phyloP scores from a whole-genome alignment of 176 grass and related monocot genomes.

The Tuctoria greenei region DNA sequence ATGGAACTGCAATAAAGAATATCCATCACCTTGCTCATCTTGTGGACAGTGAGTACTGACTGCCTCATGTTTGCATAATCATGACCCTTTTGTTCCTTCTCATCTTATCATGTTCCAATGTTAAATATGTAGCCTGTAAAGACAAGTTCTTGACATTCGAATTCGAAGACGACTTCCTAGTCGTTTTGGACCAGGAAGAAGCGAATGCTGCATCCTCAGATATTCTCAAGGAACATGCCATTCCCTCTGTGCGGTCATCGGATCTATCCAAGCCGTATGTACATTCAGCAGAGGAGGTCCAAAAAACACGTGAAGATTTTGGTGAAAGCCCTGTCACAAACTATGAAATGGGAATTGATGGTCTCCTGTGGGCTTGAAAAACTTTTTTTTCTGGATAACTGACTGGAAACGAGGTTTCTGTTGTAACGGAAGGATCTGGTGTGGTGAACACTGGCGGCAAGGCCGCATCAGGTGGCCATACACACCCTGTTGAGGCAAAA shows the following conservation, averaged over 20 bases:
- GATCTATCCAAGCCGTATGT: conserved; percentile 66
- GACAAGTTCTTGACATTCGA: conserved; percentile 96
- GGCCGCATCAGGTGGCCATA: background rate
- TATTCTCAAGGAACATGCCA: conserved; percentile 86
- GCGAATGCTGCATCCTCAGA: conserved; percentile 48
- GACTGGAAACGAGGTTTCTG: background rate
- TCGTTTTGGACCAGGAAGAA: conserved; percentile 77
- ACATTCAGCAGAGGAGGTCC: conserved; percentile 46
- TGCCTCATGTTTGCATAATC: background rate
- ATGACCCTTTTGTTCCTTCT: background rate
- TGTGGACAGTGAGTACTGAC: conserved; percentile 72
- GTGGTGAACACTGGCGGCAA: background rate
- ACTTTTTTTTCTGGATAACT: background rate
- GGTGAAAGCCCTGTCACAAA: conserved; percentile 82
- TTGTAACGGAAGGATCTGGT: background rate
- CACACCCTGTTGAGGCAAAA: background rate
- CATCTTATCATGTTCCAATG: conserved; percentile 8
- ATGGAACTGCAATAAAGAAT: conserved; percentile 84
- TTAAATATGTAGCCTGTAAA: conserved; percentile 62
- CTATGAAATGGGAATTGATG: conserved; percentile 79
- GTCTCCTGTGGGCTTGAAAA: conserved; percentile 84
- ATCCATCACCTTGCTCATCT: conserved; percentile 94
- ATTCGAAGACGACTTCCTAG: conserved; percentile 92
- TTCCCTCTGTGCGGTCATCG: conserved; percentile 69
- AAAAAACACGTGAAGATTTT: conserved; percentile 55